Percentiles rank a stretch among this genome's conserved stretches.
phyloP scores from a whole-genome alignment of 2,329 filamentous ascomycete genomes.

The Lasiodiplodia sp. region DNA sequence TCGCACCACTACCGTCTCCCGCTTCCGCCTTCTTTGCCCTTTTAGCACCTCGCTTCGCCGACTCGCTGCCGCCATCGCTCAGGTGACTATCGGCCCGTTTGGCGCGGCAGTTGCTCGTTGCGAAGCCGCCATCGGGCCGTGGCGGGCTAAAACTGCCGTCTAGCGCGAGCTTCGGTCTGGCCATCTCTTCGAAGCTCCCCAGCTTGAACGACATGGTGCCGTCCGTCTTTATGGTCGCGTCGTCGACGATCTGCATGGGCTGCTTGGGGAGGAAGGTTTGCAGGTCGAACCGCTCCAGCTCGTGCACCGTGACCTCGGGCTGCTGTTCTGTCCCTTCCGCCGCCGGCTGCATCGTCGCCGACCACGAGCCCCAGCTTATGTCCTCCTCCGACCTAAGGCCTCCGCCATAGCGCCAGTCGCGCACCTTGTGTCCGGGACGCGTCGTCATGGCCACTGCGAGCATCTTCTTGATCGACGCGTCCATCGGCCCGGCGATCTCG shows the following conservation, averaged over 20 bases:
- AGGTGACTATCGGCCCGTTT: not conserved
- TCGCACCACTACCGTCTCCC: not conserved
- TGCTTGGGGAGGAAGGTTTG: not conserved
- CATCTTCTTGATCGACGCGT: constrained; percentile 8
- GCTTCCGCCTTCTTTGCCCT: not conserved
- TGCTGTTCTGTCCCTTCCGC: not conserved
- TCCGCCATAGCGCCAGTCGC: constrained; percentile 12
- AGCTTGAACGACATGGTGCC: not conserved
- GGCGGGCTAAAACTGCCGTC: not conserved
- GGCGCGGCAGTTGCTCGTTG: not conserved
- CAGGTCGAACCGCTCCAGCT: not conserved
- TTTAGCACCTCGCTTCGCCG: not conserved
- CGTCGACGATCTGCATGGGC: not conserved
- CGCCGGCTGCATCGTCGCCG: not conserved
- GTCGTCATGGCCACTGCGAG: constrained; percentile 24
- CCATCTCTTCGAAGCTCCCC: not conserved
- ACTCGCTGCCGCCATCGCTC: not conserved
- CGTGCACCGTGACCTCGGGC: not conserved
- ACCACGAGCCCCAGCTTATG: constrained; percentile 14
- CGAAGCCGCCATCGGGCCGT: not conserved
- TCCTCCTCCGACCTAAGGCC: constrained; percentile 4
- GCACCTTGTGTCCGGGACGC: not conserved
- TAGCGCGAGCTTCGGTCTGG: not conserved
- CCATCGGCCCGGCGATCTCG: constrained; percentile 27
- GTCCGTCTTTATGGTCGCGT: not conserved